Evolutionary conservation across 148 eudicot species (phyloP), one percentile per base, ranked within the genome.

Genomic region (Camellia lanceoleosa): DNA sequence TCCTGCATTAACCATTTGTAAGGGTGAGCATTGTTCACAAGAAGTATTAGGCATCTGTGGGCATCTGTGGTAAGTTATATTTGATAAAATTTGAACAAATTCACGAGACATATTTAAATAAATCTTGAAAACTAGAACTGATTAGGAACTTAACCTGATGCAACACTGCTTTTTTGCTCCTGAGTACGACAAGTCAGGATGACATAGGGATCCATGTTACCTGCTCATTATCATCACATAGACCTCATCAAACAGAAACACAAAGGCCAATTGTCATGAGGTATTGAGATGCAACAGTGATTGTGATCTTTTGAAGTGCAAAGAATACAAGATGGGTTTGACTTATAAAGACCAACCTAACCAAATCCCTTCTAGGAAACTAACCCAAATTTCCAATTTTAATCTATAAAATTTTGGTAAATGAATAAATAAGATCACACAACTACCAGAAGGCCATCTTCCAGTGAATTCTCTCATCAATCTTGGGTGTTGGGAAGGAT

Each of bases 161-260:
- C 82, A 49, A 91, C 83, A 44, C 87, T 89, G 80, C 94, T 91
- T 67, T 85, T 87, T 70, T 91, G 84, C 74, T 91, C 94, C 77
- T 89, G 91, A 59, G 89, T 75, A n/a, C 88, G 90, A 72, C 82
- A 88, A 49, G 84, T 86, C 65, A 91, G 83, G 51, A 85, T 76
- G 42, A 81, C 92, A 76, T 91, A 91, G 62, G 94, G 94, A 81
- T 91, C 92, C 90, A 30, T 88, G 77, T 76, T 82, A 9, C 75
- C 94, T 87, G 86, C 55, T 56, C 71, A 13, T 10, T 61, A 20
- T 18, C 44, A 20, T 6, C 20, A 62, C 3, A 69, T 23, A 2
- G 15, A 30, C 30, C 41, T n/a, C 67, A 71, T 55, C n/a, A 68
- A 30, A 44, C 16, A 41, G 51, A 68, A 68, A 20, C 51, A 15